Conservation (phyloP, 495 filamentous ascomycete genomes). For the Penicillium soppii region DNA sequence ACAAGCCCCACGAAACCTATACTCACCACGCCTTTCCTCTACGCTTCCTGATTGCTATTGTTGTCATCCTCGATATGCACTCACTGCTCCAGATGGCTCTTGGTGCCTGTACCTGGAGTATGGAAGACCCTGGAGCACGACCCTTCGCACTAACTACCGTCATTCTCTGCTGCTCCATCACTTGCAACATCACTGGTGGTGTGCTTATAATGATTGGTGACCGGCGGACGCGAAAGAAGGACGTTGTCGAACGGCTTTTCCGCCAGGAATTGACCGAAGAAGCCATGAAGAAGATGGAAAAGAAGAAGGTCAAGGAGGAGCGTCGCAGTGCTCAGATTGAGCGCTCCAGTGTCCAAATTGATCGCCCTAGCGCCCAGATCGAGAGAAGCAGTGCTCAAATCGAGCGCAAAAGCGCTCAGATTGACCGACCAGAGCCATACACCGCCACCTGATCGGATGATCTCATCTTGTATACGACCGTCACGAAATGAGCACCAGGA, state of each 20-base stretch:
- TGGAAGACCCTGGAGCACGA: slow-evolving; percentile 56
- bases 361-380: slow-evolving; percentile 27
- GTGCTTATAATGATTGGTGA: slow-evolving; percentile 72
- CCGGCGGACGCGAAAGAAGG: slow-evolving; percentile 72
- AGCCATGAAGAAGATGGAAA: slow-evolving; percentile 69
- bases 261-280: slow-evolving; percentile 71
- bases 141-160: slow-evolving; percentile 71
- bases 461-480: slow-evolving; percentile 9
- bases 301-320: slow-evolving; percentile 55
- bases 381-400: slow-evolving; percentile 8
- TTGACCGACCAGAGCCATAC: slow-evolving; percentile 10
- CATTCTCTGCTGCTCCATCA: slow-evolving; percentile 74
- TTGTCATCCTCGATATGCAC: slow-evolving; percentile 74
- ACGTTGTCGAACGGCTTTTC: slow-evolving; percentile 71
- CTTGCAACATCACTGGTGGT: slow-evolving; percentile 68
- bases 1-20: slow-evolving; percentile 78
- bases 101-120: slow-evolving; percentile 71
- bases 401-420: slow-evolving; percentile 7
- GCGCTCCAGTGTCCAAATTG: slow-evolving; percentile 27
- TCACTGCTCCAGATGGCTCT: slow-evolving; percentile 73
- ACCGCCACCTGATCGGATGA: slow-evolving; percentile 8
- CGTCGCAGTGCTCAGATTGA: slow-evolving; percentile 27
- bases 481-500: slow-evolving; percentile 3
- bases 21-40: slow-evolving; percentile 79
- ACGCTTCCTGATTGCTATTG: slow-evolving; percentile 65